Percentiles rank a stretch among this genome's conserved stretches.
Conservation (phyloP, 257 asterid genomes). For the Forsythia suspensa region DNA sequence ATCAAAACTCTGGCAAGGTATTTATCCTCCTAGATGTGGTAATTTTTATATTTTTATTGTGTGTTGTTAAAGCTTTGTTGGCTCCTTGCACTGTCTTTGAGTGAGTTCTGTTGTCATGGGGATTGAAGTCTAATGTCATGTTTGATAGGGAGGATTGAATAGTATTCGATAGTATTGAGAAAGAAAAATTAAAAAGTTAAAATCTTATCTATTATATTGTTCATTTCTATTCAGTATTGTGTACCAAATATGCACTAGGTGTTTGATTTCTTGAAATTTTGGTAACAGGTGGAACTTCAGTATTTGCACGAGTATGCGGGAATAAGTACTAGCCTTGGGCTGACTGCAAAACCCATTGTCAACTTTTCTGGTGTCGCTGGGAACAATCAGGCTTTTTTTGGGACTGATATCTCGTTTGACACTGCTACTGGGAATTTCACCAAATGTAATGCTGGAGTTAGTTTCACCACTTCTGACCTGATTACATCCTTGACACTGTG, state of each 20-base stretch:
- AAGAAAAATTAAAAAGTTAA: background rate
- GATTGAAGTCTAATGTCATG: background rate
- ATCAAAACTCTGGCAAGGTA: conserved; percentile 95
- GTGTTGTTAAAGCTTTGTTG: background rate
- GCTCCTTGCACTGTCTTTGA: background rate
- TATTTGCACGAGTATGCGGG: conserved; percentile 93
- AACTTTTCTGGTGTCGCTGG: conserved; percentile 97
- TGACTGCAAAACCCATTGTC: conserved; percentile 81
- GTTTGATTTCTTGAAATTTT: conserved; percentile 1
- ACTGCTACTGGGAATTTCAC: conserved; percentile 79
- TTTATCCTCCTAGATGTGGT: conserved; percentile 6
- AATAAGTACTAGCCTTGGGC: conserved; percentile 84
- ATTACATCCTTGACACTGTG: conserved; percentile 81
- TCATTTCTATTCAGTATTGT: background rate
- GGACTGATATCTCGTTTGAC: conserved; percentile 88
- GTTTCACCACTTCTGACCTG: conserved; percentile 67
- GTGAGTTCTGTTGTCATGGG: background rate
- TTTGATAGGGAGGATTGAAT: background rate
- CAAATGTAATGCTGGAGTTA: conserved; percentile 73
- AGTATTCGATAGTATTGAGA: background rate
- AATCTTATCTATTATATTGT: background rate
- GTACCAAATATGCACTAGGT: background rate
- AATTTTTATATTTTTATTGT: background rate
- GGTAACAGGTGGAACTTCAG: conserved; percentile 83
- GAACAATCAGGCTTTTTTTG: conserved; percentile 52